phyloP scores from a whole-genome alignment of 768 basidiomycete species.

The Lentinula detonsa region DNA sequence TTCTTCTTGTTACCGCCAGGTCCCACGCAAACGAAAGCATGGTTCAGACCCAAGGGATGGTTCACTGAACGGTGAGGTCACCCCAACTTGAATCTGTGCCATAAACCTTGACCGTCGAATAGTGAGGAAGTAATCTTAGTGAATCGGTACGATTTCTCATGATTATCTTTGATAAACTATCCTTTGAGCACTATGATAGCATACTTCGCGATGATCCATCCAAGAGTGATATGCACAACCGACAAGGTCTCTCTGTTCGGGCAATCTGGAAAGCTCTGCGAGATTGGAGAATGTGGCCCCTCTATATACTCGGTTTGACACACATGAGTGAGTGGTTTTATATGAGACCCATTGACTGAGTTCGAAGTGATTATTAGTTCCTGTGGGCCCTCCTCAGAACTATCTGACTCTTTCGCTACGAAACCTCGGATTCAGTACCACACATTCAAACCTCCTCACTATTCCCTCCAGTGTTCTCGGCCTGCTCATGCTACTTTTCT shows the following conservation, averaged over 20 bases:
- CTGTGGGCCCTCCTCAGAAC: conserved; percentile 50
- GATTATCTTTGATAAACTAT: not conserved
- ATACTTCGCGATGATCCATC: conserved; percentile 62
- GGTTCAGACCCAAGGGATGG: conserved; percentile 60
- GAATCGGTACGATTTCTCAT: conserved; percentile 29
- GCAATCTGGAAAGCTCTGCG: conserved; percentile 46
- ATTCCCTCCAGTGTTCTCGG: conserved; percentile 55
- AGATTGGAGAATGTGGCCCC: conserved; percentile 63
- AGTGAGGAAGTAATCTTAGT: conserved; percentile 64
- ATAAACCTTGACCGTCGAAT: not conserved
- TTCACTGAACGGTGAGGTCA: conserved; percentile 47
- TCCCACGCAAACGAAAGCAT: conserved; percentile 58
- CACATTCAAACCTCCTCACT: conserved; percentile 53
- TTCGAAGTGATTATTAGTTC: conserved; percentile 30
- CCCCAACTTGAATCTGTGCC: not conserved
- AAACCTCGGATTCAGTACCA: conserved; percentile 58
- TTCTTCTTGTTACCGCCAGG: conserved; percentile 57
- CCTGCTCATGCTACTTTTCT: conserved; percentile 39
- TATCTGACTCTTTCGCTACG: conserved; percentile 63
- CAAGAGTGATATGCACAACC: conserved; percentile 67
- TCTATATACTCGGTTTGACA: conserved; percentile 51
- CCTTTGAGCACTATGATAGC: conserved; percentile 12
- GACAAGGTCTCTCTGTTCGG: conserved; percentile 46
- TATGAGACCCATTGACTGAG: not conserved
- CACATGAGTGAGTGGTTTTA: conserved; percentile 31